A percentile compares a stretch with the other conserved stretches of the same genome.
These are phyloP conservation scores for Gigaspora rosea DNA, from an alignment of 192 early-diverging fungal species.

Conservation along the genomic window DNA sequence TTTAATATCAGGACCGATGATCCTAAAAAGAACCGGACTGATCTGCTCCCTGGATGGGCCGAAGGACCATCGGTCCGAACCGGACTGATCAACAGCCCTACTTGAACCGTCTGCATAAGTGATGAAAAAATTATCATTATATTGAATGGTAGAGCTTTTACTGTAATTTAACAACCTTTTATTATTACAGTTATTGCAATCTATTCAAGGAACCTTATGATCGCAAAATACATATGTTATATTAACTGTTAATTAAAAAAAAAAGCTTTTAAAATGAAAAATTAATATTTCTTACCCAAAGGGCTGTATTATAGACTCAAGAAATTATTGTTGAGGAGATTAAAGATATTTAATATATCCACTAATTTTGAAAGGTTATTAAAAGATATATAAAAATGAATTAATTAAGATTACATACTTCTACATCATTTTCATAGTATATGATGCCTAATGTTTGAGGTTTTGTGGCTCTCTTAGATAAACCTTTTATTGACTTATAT, in stretches of 20 bases:
- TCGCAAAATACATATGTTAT: too few species aligned
- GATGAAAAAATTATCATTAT: conserved; percentile 62
- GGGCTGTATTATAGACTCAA: conserved; percentile 57
- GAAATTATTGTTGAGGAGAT: conserved; percentile 39
- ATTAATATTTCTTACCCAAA: conserved; percentile 46
- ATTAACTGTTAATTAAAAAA: too few species aligned
- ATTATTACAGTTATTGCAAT: conserved; percentile 51
- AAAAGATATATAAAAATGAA: too few species aligned
- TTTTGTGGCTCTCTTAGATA: background rate
- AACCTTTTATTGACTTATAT: too few species aligned
- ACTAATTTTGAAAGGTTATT: background rate
- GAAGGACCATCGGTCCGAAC: too few species aligned
- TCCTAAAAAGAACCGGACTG: too few species aligned
- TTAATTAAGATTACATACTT: background rate
- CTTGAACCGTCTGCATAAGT: conserved; percentile 64
- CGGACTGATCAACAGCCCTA: too few species aligned
- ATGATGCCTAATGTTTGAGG: background rate
- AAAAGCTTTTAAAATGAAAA: too few species aligned
- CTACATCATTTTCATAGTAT: background rate
- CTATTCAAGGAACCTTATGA: conserved; percentile 37
- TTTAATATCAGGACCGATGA: too few species aligned
- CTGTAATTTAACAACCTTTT: conserved; percentile 51
- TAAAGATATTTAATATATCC: conserved; percentile 4
- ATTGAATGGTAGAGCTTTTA: conserved; percentile 54
- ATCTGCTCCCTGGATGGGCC: too few species aligned